phyloP scores from a whole-genome alignment of 2,329 filamentous ascomycete species.

The Phialemonium atrogriseum region DNA sequence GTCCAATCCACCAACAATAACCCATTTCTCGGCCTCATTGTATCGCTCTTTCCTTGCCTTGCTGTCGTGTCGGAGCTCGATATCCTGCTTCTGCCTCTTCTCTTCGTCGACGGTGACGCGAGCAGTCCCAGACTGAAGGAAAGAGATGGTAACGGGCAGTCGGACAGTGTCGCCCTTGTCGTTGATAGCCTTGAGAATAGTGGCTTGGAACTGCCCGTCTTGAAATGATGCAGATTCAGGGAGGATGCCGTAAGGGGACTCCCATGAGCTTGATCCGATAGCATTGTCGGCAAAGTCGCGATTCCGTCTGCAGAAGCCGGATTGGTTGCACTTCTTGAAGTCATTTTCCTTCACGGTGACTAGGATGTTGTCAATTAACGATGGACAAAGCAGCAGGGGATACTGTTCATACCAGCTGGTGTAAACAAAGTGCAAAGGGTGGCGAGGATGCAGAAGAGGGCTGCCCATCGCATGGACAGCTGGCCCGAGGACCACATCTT shows the following conservation, averaged over 20 bases:
- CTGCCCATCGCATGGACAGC: slow-evolving; percentile 56
- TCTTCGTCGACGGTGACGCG: slow-evolving; percentile 89
- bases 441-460: slow-evolving; percentile 51
- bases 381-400: slow-evolving; percentile 5
- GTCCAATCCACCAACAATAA: slow-evolving; percentile 72
- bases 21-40: slow-evolving; percentile 82
- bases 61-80: slow-evolving; percentile 79
- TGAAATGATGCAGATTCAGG: slow-evolving; percentile 66
- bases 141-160: slow-evolving; percentile 77
- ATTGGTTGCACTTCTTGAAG: slow-evolving; percentile 94
- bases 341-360: slow-evolving; percentile 88
- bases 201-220: slow-evolving; percentile 70
- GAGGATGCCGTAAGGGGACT: slow-evolving; percentile 71
- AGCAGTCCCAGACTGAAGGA: slow-evolving; percentile 82
- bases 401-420: slow-evolving; percentile 46
- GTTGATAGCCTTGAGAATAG: slow-evolving; percentile 71
- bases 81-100: slow-evolving; percentile 78
- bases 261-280: slow-evolving; percentile 58
- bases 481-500: slow-evolving; percentile 42
- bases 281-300: slow-evolving; percentile 79
- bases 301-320: slow-evolving; percentile 95
- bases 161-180: slow-evolving; percentile 59
- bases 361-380: slow-evolving; percentile 23
- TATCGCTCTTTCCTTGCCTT: slow-evolving; percentile 84
- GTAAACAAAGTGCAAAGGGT: slow-evolving; percentile 52